Conservation (phyloP, 345 rosid species). For the Bruguiera parviflora region DNA sequence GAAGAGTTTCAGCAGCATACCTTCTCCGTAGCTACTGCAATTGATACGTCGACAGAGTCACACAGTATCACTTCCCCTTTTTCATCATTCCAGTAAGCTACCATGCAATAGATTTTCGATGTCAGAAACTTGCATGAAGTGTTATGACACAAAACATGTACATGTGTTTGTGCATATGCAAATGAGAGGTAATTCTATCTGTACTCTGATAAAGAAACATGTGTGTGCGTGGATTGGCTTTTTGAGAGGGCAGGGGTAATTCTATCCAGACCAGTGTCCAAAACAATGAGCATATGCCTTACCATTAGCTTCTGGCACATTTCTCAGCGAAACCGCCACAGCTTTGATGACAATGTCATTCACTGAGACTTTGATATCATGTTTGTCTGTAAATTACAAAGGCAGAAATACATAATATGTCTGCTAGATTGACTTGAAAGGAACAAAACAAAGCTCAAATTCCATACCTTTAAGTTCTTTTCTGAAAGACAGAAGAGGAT, state of each 20-base stretch:
- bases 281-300: constrained; percentile 24
- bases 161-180: too few species aligned
- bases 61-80: constrained; percentile 66
- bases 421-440: constrained; percentile 13
- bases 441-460: constrained; percentile 2
- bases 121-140: constrained; percentile 3
- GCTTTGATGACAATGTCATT: constrained; percentile 96
- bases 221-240: too few species aligned
- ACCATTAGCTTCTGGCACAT: constrained; percentile 92
- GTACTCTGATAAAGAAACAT: too few species aligned
- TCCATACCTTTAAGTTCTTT: constrained; percentile 81
- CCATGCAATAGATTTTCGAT: constrained; percentile 19
- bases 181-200: too few species aligned
- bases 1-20: constrained; percentile 35
- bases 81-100: constrained; percentile 82
- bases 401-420: constrained; percentile 23
- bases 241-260: background rate
- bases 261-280: background rate
- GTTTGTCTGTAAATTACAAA: constrained; percentile 57
- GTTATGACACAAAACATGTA: too few species aligned
- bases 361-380: constrained; percentile 86
- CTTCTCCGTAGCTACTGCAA: constrained; percentile 98
- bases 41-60: constrained; percentile 77
- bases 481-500: constrained; percentile 90
- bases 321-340: constrained; percentile 77